Base-by-base conservation (phyloP, 75 land plant species). In the Picea sitchensis region DNA sequence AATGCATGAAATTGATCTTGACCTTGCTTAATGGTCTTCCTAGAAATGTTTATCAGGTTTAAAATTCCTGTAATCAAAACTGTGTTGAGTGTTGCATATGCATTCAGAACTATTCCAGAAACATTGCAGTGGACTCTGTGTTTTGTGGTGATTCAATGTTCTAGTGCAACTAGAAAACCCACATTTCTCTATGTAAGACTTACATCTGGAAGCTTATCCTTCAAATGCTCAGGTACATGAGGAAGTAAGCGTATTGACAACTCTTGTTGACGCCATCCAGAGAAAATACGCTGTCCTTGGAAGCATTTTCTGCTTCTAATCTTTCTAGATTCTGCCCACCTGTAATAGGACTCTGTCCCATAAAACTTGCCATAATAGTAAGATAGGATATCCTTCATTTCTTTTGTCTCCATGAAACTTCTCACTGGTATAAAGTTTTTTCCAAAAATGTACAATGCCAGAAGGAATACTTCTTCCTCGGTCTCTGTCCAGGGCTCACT, bases 291-390 rank as follows among this genome's bases (percentile, higher is more conserved):
- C 3, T 78, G 81, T 54, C 94, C 94, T 79, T 80, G 75, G 18
- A 88, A 73, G 74, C 82, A 82, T 71, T 80, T 82, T 65, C 78
- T 87, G 77, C 90, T 88, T 76, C 78, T 84, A 17, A 71, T 67
- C 56, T 88, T 89, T 47, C 85, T 76, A 61, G 90, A 76, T 11
- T 90, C 91, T n/a, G 86, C 73, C 96, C 96, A 93, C 73, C 84
- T 91, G 18, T 72, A 75, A 69, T 92, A 83, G 34, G 57, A 61
- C 68, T 77, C 79, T 30, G 75, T 86, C 36, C 84, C 79, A 79
- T 86, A 90, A 78, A 93, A 93, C 12, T 83, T 73, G 56, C 94
- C 88, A 78, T 93, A 93, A 65, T 93, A 93, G 76, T 84, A 93
- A 5, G 78, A 78, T 5, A 87, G 56, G 11, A 93, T 78, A 36